Percentiles rank a stretch among this genome's conserved stretches.
phyloP scores from a whole-genome alignment of 139 green algal species.

The Chlamydomonas sp. region DNA sequence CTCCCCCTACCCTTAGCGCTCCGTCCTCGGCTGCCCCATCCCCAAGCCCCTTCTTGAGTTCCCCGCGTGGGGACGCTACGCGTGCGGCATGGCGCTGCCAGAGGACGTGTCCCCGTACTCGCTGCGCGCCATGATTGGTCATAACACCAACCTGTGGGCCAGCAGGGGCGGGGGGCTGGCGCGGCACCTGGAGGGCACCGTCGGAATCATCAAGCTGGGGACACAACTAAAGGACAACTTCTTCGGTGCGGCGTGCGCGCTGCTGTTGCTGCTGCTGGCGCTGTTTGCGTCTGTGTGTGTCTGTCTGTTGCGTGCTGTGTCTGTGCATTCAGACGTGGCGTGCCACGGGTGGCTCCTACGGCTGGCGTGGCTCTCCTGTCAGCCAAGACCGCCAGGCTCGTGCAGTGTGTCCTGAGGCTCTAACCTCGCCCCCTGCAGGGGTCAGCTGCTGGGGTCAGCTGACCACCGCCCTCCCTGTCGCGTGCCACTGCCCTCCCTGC shows the following conservation, averaged over 20 bases:
- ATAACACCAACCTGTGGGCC: conserved; percentile 66
- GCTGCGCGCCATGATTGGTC: conserved; percentile 34
- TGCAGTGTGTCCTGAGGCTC: too few species aligned
- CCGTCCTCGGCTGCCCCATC: conserved; percentile 20
- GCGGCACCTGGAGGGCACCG: conserved; percentile 6
- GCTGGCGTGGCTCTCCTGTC: too few species aligned
- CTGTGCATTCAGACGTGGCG: too few species aligned
- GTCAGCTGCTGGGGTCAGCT: too few species aligned
- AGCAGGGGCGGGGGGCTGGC: background rate
- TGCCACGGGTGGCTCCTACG: too few species aligned
- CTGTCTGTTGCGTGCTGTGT: too few species aligned
- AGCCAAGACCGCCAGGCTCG: too few species aligned
- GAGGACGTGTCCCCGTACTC: conserved; percentile 25
- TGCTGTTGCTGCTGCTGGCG: background rate
- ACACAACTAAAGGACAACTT: conserved; percentile 8
- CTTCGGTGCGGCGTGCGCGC: conserved; percentile 26
- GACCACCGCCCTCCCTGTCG: too few species aligned
- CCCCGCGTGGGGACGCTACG: conserved; percentile 15
- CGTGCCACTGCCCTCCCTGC: too few species aligned
- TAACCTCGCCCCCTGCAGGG: too few species aligned
- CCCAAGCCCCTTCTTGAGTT: background rate
- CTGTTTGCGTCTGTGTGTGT: too few species aligned
- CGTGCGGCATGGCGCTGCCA: conserved; percentile 21
- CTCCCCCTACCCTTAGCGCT: background rate
- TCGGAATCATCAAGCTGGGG: conserved; percentile 17